These are phyloP conservation scores for Penicillium malachiteum DNA, from an alignment of 495 filamentous ascomycete species.

Conservation along the genomic window DNA sequence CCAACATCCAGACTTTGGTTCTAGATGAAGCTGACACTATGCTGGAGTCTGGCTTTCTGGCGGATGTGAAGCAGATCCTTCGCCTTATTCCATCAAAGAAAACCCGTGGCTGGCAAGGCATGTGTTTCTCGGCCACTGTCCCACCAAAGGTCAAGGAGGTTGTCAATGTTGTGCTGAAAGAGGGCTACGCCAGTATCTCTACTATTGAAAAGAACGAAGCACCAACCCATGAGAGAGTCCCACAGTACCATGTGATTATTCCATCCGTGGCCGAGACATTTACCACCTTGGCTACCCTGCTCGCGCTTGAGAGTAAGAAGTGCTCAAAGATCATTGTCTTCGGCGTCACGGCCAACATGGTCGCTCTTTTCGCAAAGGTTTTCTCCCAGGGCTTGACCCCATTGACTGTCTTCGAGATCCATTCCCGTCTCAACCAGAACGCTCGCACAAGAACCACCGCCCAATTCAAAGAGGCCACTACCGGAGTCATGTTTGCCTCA, in stretches of 20 bases:
- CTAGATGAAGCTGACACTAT: conserved; percentile 70
- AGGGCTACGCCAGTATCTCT: conserved; percentile 58
- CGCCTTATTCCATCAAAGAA: conserved; percentile 55
- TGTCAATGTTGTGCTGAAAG: conserved; percentile 54
- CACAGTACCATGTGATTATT: conserved; percentile 57
- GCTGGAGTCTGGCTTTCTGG: conserved; percentile 61
- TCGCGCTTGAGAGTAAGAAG: conserved; percentile 43
- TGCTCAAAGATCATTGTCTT: conserved; percentile 68
- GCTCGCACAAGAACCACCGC: conserved; percentile 58
- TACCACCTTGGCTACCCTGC: conserved; percentile 46
- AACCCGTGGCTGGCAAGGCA: conserved; percentile 56
- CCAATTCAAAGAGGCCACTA: conserved; percentile 55
- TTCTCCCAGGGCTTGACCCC: conserved; percentile 44
- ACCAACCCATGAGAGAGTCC: conserved; percentile 60
- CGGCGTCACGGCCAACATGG: conserved; percentile 62
- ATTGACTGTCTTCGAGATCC: conserved; percentile 55
- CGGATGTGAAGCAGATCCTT: conserved; percentile 58
- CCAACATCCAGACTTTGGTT: conserved; percentile 56
- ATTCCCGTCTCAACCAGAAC: conserved; percentile 59
- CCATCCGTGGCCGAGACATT: conserved; percentile 55
- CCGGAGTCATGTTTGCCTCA: conserved; percentile 62
- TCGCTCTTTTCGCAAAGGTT: conserved; percentile 53
- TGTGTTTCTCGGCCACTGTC: conserved; percentile 73
- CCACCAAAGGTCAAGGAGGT: conserved; percentile 62
- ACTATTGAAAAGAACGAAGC: conserved; percentile 60